phyloP scores from a whole-genome alignment of 495 filamentous ascomycete species.

The Penicillium fimorum region DNA sequence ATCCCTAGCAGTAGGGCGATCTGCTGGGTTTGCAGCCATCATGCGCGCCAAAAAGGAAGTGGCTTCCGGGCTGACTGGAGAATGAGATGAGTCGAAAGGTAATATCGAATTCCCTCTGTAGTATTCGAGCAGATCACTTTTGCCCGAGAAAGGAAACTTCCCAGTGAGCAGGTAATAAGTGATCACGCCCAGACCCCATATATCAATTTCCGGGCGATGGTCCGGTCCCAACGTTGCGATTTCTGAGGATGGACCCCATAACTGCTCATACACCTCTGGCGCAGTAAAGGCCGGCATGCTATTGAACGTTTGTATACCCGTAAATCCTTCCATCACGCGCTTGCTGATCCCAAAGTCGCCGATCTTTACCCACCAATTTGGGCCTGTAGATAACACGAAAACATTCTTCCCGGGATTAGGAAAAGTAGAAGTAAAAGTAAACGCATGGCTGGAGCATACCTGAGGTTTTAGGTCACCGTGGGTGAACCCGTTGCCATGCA shows the following conservation, averaged over 20 bases:
- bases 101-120: background rate
- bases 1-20: background rate
- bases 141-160: background rate
- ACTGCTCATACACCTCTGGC: slow-evolving; percentile 30
- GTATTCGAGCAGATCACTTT: background rate
- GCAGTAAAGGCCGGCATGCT: slow-evolving; percentile 38
- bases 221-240: background rate
- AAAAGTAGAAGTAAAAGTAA: background rate
- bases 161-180: background rate
- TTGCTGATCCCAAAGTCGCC: slow-evolving; percentile 53
- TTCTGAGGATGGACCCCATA: background rate
- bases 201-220: background rate
- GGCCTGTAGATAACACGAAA: slow-evolving; percentile 26
- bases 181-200: background rate
- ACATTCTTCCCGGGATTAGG: slow-evolving; percentile 26
- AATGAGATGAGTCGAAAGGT: background rate
- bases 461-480: slow-evolving; percentile 32
- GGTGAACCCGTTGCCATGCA: slow-evolving; percentile 26
- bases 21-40: background rate
- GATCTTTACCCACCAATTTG: slow-evolving; percentile 47
- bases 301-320: slow-evolving; percentile 23
- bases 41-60: background rate
- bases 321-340: slow-evolving; percentile 25
- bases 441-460: slow-evolving; percentile 6
- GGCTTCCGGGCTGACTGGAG: background rate